Evolutionary conservation across 768 basidiomycete species (phyloP), one percentile per base, ranked within the genome.

Genomic region (Hydnomerulius pinastri): DNA sequence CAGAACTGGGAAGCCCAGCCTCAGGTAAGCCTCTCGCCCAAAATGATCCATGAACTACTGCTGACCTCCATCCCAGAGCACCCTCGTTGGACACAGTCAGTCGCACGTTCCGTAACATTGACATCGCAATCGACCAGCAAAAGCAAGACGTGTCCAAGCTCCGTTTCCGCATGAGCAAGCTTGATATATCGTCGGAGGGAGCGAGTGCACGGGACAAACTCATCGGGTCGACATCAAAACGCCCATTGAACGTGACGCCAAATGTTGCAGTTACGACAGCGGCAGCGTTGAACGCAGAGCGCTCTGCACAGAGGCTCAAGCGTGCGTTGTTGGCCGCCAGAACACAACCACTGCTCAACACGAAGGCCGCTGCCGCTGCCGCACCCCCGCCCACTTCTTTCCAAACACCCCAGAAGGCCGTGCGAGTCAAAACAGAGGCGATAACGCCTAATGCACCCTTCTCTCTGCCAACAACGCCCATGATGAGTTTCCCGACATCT

Each of bases 41-140:
- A 13, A 42, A 35, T 8, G 30, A 37, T 23, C 15, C 3, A 7
- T 27, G n/a, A 28, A 23, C 38, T 37, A 39, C 40, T 38, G 46
- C 25, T 50, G 20, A 39, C 6, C n/a, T 42, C 41, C 24, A 46
- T 56, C 25, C 20, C 61, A 95, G 92, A 56, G 79, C 91, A 5
- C 92, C 93, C 1, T 83, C 90, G 6, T 70, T 97, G 43, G 94
- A 95, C 59, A 86, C 88, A 1, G 81, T 96, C 64, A 85, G 77
- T 57, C 81, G 90, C 27, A 88, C 91, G 0, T 87, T 90, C 59
- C 82, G 87, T 35, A 94, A 95, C 65, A 91, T 97, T 58, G 87
- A 92, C 47, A 63, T 82, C 17, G 82, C 83, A 1, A 77, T 91
- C 53, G 74, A 75, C 32, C 82, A 86, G 56, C 84, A 87, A 65